Conservation (phyloP, 169 alveolate species). For the Toxoplasma gondii region DNA sequence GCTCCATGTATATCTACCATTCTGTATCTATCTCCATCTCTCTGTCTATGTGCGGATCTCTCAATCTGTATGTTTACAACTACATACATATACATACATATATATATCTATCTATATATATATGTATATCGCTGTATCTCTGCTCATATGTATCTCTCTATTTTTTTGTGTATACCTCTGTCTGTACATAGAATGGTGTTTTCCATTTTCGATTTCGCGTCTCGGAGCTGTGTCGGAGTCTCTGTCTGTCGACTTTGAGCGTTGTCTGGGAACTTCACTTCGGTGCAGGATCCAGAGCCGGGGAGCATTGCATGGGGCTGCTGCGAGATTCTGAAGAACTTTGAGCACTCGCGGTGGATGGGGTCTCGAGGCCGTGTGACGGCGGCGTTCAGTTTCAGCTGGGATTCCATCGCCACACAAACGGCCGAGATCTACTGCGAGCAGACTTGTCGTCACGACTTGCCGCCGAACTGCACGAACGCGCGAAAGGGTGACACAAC, state of each 20-base stretch:
- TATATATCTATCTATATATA: not conserved
- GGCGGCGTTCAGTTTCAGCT: constrained; percentile 76
- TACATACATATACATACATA: not conserved
- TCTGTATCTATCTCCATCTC: not conserved
- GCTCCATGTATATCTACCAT: not conserved
- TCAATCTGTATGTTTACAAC: not conserved
- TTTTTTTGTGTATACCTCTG: not conserved
- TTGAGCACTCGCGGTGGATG: constrained; percentile 78
- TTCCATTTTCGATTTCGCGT: not conserved
- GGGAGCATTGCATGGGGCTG: constrained; percentile 82
- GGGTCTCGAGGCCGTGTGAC: constrained; percentile 77
- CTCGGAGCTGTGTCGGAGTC: not conserved
- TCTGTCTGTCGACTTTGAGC: not conserved
- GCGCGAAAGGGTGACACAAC: constrained; percentile 60
- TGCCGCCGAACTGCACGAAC: constrained; percentile 68
- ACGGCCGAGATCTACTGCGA: constrained; percentile 75
- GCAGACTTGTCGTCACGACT: constrained; percentile 72
- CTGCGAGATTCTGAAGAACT: constrained; percentile 76
- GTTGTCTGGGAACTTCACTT: not conserved
- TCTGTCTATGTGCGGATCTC: not conserved
- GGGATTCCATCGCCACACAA: constrained; percentile 76
- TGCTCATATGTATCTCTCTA: not conserved
- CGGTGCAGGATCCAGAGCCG: constrained; percentile 76
- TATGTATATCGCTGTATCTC: not conserved
- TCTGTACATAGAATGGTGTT: not conserved